phyloP scores from a whole-genome alignment of 768 basidiomycete species.

The Boletales sp. region DNA sequence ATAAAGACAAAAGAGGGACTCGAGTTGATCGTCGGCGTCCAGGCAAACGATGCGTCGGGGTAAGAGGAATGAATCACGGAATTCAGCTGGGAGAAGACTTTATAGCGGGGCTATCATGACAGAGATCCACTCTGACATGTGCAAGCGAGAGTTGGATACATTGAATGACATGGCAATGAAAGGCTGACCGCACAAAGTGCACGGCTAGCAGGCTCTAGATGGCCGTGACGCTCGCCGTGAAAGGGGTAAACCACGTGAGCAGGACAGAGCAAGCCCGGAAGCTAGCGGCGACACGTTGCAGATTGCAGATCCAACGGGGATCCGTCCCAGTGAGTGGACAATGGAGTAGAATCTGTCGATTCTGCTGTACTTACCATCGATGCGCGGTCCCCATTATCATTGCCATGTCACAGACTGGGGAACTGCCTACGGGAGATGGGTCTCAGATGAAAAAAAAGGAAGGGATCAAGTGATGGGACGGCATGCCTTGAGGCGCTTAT shows the following conservation, averaged over 20 bases:
- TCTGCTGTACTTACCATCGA: not conserved
- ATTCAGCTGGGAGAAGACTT: constrained; percentile 1
- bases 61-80: not conserved
- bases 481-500: constrained; percentile 12
- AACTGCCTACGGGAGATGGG: not conserved
- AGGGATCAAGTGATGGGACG: not conserved
- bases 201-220: constrained; percentile 3
- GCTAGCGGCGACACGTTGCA: constrained; percentile 23
- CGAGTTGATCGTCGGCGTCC: constrained; percentile 7
- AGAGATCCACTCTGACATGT: not conserved
- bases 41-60: constrained; percentile 7
- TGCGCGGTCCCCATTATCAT: too few relatives aligned
- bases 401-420: too few relatives aligned
- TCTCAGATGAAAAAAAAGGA: not conserved
- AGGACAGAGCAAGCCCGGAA: constrained; percentile 25
- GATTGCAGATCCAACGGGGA: not conserved
- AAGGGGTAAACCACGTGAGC: constrained; percentile 15
- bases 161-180: constrained; percentile 20
- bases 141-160: constrained; percentile 8
- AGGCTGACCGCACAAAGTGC: constrained; percentile 14
- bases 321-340: constrained; percentile 2
- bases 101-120: constrained; percentile 12
- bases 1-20: not conserved
- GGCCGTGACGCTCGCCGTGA: not conserved
- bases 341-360: not conserved